Evolutionary conservation across 1,139 yeast genomes (phyloP).

Genomic region (Yamadazyma dendronema): DNA sequence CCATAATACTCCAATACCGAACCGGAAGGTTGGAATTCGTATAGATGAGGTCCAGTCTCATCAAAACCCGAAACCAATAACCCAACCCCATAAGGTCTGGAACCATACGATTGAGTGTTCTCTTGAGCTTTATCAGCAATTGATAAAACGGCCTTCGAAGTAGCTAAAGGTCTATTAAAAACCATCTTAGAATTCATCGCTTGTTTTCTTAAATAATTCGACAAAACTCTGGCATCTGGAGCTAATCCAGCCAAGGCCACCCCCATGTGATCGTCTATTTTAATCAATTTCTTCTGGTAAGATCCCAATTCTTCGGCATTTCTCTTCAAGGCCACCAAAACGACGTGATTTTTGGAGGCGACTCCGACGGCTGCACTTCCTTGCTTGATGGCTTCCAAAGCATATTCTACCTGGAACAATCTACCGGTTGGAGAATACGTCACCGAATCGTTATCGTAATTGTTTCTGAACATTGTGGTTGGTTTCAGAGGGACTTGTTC

Average conservation of each 20-base stretch:
- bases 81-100: conserved; percentile 98
- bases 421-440: conserved; percentile 98
- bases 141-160: conserved; percentile 78
- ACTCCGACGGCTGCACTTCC: conserved; percentile 97
- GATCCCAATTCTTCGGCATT: conserved; percentile 97
- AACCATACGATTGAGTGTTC: conserved; percentile 93
- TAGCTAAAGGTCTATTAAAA: conserved; percentile 83
- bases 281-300: conserved; percentile 89
- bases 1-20: conserved; percentile 88
- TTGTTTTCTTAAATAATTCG: conserved; percentile 86
- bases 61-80: conserved; percentile 88
- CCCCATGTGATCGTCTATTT: conserved; percentile 91
- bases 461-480: conserved; percentile 75
- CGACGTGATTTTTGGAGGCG: conserved; percentile 82
- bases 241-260: conserved; percentile 96
- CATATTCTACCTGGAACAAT: conserved; percentile 92
- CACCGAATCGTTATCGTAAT: conserved; percentile 96
- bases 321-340: conserved; percentile 88
- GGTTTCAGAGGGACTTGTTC: neutral
- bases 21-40: conserved; percentile 96
- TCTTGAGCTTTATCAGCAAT: conserved; percentile 97
- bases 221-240: conserved; percentile 93
- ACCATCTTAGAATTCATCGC: conserved; percentile 87
- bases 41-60: conserved; percentile 89
- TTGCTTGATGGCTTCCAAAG: conserved; percentile 95